Percentiles rank a stretch among this genome's conserved stretches.
phyloP scores from a whole-genome alignment of 805 yeast genomes.

The Pichia nakasei region DNA sequence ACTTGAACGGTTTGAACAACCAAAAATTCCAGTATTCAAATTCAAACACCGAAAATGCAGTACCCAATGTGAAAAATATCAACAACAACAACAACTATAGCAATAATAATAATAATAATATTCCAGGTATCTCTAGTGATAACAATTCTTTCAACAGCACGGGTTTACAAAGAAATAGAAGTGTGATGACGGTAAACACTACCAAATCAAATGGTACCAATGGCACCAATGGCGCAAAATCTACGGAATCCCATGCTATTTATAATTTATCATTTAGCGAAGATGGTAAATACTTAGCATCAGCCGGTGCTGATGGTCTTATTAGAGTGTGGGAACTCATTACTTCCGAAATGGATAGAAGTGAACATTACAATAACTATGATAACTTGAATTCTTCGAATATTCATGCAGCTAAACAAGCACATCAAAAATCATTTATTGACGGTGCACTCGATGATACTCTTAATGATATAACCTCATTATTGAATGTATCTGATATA shows the following conservation, averaged over 20 bases:
- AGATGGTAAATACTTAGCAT: constrained; percentile 79
- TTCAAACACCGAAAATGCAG: too few species aligned
- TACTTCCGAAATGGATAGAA: constrained; percentile 58
- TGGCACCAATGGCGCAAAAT: not conserved
- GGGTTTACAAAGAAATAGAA: not conserved
- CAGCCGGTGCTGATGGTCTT: constrained; percentile 69
- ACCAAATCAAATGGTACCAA: not conserved
- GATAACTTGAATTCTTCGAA: not conserved
- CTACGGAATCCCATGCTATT: constrained; percentile 34
- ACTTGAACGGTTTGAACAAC: not conserved
- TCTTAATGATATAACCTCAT: constrained; percentile 12
- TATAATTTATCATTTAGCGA: constrained; percentile 65
- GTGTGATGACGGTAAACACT: not conserved
- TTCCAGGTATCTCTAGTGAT: not conserved
- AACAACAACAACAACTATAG: too few species aligned
- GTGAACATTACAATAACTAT: not conserved
- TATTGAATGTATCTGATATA: constrained; percentile 1
- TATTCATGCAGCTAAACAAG: not conserved
- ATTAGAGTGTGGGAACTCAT: constrained; percentile 76
- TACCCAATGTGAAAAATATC: too few species aligned
- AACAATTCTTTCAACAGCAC: not conserved
- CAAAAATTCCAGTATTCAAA: not conserved
- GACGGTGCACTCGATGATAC: constrained; percentile 7
- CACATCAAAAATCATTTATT: constrained; percentile 5
- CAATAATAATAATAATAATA: not conserved